These are phyloP conservation scores for Exutisphaerella laricina DNA, from an alignment of 2,329 filamentous ascomycete genomes.

Conservation along the genomic window DNA sequence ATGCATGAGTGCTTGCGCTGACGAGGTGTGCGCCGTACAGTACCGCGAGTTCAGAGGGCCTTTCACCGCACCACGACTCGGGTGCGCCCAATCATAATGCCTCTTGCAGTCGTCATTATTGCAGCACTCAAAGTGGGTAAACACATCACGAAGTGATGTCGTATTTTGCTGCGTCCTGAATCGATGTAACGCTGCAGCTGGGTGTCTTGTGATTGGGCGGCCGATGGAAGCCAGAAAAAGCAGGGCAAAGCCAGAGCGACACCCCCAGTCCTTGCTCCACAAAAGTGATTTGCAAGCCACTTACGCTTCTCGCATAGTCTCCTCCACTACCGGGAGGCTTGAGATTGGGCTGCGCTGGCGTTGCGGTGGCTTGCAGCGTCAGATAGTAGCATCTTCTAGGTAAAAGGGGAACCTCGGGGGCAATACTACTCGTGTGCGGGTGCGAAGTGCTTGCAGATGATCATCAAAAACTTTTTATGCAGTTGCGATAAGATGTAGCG, in stretches of 20 bases:
- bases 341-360: conserved; percentile 5
- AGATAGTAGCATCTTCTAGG: background rate
- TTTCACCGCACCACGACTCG: background rate
- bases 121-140: background rate
- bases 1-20: background rate
- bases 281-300: conserved; percentile 10
- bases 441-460: too few species aligned
- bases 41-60: background rate
- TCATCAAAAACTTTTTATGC: too few species aligned
- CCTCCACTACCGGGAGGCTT: background rate
- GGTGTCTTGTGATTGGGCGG: too few species aligned
- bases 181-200: too few species aligned
- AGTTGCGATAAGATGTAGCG: too few species aligned
- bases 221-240: too few species aligned
- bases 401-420: background rate
- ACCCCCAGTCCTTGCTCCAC: background rate
- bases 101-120: background rate
- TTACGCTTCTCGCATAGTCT: conserved; percentile 2
- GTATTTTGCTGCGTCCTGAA: conserved; percentile 3
- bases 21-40: background rate
- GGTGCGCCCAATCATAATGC: background rate
- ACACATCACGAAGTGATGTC: background rate
- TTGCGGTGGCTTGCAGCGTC: background rate
- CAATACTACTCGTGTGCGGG: too few species aligned
- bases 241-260: conserved; percentile 2